These are phyloP conservation scores for Termitomyces bulborhizus DNA, from an alignment of 768 basidiomycete genomes.

Conservation along the genomic window DNA sequence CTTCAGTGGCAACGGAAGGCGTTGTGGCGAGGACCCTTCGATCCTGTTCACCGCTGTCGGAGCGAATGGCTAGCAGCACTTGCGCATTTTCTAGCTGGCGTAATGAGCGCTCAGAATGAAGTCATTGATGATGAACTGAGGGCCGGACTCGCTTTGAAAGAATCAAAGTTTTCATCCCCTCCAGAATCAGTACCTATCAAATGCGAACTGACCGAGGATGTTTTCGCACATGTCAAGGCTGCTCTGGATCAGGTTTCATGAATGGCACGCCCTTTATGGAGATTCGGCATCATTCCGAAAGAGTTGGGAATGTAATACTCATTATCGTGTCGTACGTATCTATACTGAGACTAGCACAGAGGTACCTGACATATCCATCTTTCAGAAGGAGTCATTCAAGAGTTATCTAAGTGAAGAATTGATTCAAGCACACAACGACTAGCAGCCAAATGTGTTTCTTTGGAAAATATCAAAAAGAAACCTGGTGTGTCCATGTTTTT, in stretches of 20 bases:
- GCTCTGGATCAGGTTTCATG: background rate
- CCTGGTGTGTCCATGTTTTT: too few species aligned
- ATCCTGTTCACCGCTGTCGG: background rate
- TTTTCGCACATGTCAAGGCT: background rate
- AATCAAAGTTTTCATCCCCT: background rate
- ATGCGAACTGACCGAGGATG: background rate
- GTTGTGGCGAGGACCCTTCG: background rate
- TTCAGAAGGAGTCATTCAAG: too few species aligned
- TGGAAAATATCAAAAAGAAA: too few species aligned
- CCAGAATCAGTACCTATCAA: background rate
- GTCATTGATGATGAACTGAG: background rate
- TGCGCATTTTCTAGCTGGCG: background rate
- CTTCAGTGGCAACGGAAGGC: background rate
- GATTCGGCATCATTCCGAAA: too few species aligned
- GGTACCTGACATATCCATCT: too few species aligned
- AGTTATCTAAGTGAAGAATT: too few species aligned
- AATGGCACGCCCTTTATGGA: too few species aligned
- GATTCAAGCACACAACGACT: too few species aligned
- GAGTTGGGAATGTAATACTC: too few species aligned
- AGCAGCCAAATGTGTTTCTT: too few species aligned
- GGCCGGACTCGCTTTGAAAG: background rate
- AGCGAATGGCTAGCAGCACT: background rate
- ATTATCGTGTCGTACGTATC: too few species aligned
- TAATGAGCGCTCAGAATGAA: background rate
- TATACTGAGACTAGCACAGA: too few species aligned